Conservation (phyloP, 441 rosid genomes). For the Adansonia rubrostipa region DNA sequence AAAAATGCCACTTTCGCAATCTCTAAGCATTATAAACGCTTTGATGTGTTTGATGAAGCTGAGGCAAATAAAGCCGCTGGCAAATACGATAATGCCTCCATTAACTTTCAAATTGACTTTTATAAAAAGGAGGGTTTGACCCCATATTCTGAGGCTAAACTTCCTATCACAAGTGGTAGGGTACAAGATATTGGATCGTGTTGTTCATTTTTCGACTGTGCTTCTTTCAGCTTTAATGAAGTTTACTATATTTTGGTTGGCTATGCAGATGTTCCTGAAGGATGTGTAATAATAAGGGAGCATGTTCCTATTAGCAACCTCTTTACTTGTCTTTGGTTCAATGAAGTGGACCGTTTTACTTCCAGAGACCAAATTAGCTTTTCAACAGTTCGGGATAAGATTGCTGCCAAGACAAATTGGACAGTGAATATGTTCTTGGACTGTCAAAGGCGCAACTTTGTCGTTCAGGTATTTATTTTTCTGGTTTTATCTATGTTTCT, state of each 20-base stretch:
- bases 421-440: conserved; percentile 90
- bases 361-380: conserved; percentile 95
- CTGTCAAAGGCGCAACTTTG: conserved; percentile 95
- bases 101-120: conserved; percentile 84
- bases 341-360: conserved; percentile 93
- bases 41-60: conserved; percentile 83
- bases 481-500: neutral
- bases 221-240: neutral
- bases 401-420: conserved; percentile 75
- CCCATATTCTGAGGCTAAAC: conserved; percentile 81
- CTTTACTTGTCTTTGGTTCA: conserved; percentile 92
- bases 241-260: conserved; percentile 24
- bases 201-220: neutral
- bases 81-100: conserved; percentile 82
- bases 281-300: conserved; percentile 91
- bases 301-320: conserved; percentile 95
- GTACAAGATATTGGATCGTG: conserved; percentile 26
- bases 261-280: conserved; percentile 94
- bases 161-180: conserved; percentile 88
- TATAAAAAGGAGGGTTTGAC: conserved; percentile 87
- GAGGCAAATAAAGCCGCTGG: conserved; percentile 98
- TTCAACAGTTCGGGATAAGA: conserved; percentile 86
- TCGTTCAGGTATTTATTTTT: conserved; percentile 75
- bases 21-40: conserved; percentile 86
- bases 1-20: conserved; percentile 82